Percentiles rank a stretch among this genome's conserved stretches.
Evolutionary conservation across 257 asterid species (phyloP).

Genomic region (Scutellaria galericulata): DNA sequence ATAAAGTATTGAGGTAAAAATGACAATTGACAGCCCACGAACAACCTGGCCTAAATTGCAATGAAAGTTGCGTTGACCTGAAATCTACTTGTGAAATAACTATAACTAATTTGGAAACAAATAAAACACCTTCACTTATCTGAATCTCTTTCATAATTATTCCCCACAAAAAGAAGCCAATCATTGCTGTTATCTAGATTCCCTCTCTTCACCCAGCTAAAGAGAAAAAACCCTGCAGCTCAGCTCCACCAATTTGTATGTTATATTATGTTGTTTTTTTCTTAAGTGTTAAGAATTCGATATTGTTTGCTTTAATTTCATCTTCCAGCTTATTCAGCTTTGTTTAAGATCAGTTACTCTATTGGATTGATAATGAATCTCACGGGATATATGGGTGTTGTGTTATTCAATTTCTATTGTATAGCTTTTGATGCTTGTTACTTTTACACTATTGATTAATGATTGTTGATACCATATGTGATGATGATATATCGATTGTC

Average conservation of each 20-base stretch:
- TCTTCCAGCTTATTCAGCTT: too few relatives aligned
- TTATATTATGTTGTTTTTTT: not conserved
- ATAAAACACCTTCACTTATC: too few relatives aligned
- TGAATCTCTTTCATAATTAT: not conserved
- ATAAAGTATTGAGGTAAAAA: too few relatives aligned
- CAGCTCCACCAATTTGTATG: conserved; percentile 12
- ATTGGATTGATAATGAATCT: not conserved
- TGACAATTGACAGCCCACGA: too few relatives aligned
- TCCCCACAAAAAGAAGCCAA: not conserved
- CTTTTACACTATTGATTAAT: not conserved
- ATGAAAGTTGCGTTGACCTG: not conserved
- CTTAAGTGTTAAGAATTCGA: too few relatives aligned
- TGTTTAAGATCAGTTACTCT: not conserved
- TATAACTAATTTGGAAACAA: not conserved
- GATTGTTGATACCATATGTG: not conserved
- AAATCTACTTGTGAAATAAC: not conserved
- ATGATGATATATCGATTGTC: not conserved
- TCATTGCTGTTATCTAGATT: not conserved
- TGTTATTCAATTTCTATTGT: too few relatives aligned
- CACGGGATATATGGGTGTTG: too few relatives aligned
- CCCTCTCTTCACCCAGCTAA: not conserved
- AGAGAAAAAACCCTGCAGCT: not conserved
- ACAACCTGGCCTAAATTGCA: too few relatives aligned
- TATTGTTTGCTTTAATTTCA: too few relatives aligned
- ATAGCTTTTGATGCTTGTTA: not conserved